Conservation (phyloP, 2,329 filamentous ascomycete species). For the Colletotrichum aenigma region DNA sequence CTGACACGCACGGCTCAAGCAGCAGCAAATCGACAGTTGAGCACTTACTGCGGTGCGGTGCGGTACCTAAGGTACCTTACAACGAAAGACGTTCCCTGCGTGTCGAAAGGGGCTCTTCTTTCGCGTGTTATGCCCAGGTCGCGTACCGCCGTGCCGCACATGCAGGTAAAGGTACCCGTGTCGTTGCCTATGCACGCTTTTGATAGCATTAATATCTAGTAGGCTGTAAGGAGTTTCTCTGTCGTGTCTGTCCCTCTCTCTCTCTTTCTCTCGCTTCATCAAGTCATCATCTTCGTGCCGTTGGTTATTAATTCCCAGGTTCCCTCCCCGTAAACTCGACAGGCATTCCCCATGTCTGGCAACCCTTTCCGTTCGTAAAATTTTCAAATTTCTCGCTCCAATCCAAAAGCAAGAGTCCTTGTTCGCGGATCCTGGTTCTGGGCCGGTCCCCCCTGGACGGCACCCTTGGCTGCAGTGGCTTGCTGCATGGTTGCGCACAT, state of each 20-base stretch:
- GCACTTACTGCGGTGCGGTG: neutral
- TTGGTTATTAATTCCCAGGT: neutral
- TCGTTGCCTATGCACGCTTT: neutral
- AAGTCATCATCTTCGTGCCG: slow-evolving; percentile 1
- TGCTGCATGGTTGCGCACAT: slow-evolving; percentile 10
- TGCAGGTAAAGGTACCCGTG: neutral
- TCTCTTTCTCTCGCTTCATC: slow-evolving; percentile 5
- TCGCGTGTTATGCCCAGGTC: neutral
- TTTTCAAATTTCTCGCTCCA: slow-evolving; percentile 13
- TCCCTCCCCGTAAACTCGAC: neutral
- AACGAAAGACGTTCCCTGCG: neutral
- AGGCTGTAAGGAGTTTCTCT: neutral
- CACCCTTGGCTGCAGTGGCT: slow-evolving; percentile 11
- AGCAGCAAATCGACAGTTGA: neutral
- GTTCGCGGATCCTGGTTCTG: neutral
- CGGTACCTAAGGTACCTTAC: neutral
- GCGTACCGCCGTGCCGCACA: neutral
- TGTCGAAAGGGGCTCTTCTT: neutral
- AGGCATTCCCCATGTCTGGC: slow-evolving; percentile 18
- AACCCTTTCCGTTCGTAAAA: slow-evolving; percentile 8
- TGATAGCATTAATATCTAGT: neutral
- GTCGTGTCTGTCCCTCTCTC: neutral
- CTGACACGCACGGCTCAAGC: neutral
- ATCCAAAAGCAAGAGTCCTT: neutral
- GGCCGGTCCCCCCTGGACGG: neutral